Evolutionary conservation across 129 eudicot genomes (phyloP).

Genomic region (Glebionis coronaria): DNA sequence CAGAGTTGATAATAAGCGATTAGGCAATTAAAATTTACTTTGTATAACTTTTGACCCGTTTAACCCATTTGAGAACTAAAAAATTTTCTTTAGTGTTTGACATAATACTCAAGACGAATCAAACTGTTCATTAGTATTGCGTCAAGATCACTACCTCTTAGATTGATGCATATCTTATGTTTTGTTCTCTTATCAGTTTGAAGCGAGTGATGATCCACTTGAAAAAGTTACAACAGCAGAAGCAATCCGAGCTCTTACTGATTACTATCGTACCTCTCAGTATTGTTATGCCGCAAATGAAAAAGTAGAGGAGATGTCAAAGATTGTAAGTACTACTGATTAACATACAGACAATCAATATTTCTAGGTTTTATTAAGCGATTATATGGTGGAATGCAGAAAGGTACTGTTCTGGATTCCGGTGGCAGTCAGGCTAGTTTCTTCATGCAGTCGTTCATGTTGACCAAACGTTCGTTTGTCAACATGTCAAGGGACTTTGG

Average conservation of each 20-base stretch:
- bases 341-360: neutral
- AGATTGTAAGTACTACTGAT: conserved; percentile 43
- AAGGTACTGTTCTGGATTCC: conserved; percentile 88
- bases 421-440: conserved; percentile 99
- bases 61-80: no score
- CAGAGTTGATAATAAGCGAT: no score
- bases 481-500: conserved; percentile 99
- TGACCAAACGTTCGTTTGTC: conserved; percentile 83
- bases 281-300: conserved; percentile 57
- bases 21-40: no score
- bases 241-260: conserved; percentile 75
- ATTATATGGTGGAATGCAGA: conserved; percentile 44
- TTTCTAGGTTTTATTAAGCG: neutral
- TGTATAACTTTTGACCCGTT: neutral
- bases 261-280: conserved; percentile 67
- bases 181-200: conserved; percentile 51
- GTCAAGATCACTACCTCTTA: no score
- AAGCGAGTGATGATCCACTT: conserved; percentile 78
- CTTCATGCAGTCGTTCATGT: conserved; percentile 80
- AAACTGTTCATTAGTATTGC: no score
- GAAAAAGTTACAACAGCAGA: conserved; percentile 84
- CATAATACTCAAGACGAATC: no score
- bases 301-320: conserved; percentile 82
- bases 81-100: no score
- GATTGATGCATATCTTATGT: no score